Base-by-base conservation (phyloP, 2,329 filamentous ascomycete genomes). In the Cordyceps cateniannulata region DNA sequence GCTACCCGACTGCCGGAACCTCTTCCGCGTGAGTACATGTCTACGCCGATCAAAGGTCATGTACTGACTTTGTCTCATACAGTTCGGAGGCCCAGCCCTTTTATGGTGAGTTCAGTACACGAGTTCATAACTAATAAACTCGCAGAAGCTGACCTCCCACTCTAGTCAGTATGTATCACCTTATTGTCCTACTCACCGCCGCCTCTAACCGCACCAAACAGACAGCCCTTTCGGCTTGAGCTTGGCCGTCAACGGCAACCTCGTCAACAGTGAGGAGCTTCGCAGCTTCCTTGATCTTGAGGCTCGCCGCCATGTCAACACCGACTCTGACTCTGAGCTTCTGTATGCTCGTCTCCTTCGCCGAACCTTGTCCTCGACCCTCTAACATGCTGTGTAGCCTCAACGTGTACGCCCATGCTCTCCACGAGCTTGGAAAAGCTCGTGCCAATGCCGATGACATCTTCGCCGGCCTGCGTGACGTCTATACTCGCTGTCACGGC, bases 81-180 rank as follows among this genome's bases (percentile, higher is more conserved):
- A 93, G 91, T 69, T 87, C 91, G 8, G 91, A 96, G 75, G 90
- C 91, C 12, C 92, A 96, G 75, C 93, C 93, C 0, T 96, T 97
- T 74, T 96, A 95, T 71, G 91, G 57, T 60, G 29, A 52, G 48
- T 53, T 10, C 4, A 38, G 12, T 20, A 20, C 25, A 40, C 7
- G 12, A 42, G n/a, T 12, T 35, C 12, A 52, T 52, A 27, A 5
- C 25, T 14, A 20, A 20, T n/a, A 22, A 40, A n/a, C n/a, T 44
- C 10, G 22, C 18, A 22, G 24, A 59, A n/a, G 47, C 56, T 59
- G 27, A 59, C 16, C 16, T n/a, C 18, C 8, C 44, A 27, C 1
- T 44, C 16, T 50, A 59, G 56, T 59, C 56, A 59, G 56, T 59
- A 59, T 51, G 56, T 51, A 40, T 14, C 2, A 51, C 35, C 45